Percentiles rank a stretch among this genome's conserved stretches.
These are phyloP conservation scores for Graphiopsis chlorocephala DNA, from an alignment of 2,329 filamentous ascomycete genomes.

Conservation along the genomic window DNA sequence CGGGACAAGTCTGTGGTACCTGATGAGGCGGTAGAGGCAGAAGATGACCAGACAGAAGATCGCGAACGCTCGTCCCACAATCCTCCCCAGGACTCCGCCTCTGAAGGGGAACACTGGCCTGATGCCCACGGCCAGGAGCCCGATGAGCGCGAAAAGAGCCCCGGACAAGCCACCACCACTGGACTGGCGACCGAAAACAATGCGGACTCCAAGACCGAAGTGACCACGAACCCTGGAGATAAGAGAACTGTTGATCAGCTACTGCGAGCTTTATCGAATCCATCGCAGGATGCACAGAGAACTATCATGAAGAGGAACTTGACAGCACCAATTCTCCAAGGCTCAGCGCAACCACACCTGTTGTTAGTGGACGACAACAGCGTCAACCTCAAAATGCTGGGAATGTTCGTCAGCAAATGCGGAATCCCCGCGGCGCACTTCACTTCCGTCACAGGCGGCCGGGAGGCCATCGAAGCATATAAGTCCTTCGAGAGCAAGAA, in stretches of 20 bases:
- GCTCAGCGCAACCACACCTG: neutral
- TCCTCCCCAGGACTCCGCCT: neutral
- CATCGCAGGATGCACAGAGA: neutral
- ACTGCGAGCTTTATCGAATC: neutral
- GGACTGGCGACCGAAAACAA: neutral
- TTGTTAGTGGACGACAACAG: constrained; percentile 13
- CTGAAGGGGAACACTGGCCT: neutral
- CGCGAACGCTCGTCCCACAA: neutral
- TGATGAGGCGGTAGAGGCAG: neutral
- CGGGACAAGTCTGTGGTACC: neutral
- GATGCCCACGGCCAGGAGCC: neutral
- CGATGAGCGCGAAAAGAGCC: neutral
- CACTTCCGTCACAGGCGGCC: neutral
- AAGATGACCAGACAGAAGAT: neutral
- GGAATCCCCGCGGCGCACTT: neutral
- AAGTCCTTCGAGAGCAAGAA: neutral
- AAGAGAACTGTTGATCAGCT: neutral
- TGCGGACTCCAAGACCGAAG: neutral
- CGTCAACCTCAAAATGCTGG: constrained; percentile 12
- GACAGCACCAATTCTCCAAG: neutral
- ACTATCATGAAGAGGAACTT: neutral
- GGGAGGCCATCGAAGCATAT: neutral
- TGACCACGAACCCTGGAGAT: neutral
- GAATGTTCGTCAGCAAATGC: constrained; percentile 3
- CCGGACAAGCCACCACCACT: neutral